Conservation (phyloP, 2,329 filamentous ascomycete genomes). For the Aspergillus sp. region DNA sequence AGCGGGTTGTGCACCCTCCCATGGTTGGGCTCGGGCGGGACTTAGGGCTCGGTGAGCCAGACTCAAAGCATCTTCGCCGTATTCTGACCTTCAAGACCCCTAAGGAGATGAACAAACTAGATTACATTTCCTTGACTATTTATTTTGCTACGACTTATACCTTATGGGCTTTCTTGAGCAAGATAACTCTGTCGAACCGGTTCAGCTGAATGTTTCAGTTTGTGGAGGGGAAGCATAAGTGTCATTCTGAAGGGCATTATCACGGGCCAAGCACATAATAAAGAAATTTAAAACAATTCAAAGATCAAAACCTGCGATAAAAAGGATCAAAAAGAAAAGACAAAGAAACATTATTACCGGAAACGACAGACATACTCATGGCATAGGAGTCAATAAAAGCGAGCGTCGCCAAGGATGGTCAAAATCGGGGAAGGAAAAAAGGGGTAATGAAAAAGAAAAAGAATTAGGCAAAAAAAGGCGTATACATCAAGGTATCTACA, state of each 20-base stretch:
- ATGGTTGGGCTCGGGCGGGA: too few relatives aligned
- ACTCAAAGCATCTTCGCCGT: too few relatives aligned
- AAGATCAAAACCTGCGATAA: background rate
- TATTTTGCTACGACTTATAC: too few relatives aligned
- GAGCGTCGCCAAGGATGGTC: background rate
- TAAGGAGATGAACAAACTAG: too few relatives aligned
- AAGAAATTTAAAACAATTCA: background rate
- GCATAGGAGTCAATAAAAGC: background rate
- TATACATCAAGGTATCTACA: slow-evolving; percentile 19
- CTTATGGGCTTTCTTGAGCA: background rate
- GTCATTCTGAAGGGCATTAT: slow-evolving; percentile 6
- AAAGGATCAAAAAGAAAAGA: background rate
- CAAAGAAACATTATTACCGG: background rate
- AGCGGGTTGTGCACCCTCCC: too few relatives aligned
- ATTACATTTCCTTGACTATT: too few relatives aligned
- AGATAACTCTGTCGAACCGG: background rate
- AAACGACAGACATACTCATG: slow-evolving; percentile 6
- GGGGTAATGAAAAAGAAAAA: background rate
- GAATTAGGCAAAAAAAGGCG: background rate
- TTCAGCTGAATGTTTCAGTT: background rate
- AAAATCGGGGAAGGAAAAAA: background rate
- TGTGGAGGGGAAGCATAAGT: background rate
- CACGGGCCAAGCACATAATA: background rate
- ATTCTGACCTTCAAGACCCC: too few relatives aligned
- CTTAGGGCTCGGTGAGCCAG: too few relatives aligned